Conservation (phyloP, 306 rosid genomes). For the Vachellia pachyceras region DNA sequence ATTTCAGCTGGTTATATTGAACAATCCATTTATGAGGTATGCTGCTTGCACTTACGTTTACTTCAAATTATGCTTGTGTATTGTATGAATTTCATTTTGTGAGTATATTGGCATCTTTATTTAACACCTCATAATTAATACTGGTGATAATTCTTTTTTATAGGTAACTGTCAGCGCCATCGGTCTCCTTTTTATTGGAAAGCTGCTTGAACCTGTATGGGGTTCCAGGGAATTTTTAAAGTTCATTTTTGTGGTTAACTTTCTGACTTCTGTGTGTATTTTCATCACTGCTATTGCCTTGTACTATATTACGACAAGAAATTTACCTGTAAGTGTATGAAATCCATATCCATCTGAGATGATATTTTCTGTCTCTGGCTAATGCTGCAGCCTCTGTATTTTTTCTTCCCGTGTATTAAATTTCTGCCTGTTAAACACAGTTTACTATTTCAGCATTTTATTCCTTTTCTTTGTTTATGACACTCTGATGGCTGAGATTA, state of each 20-base stretch:
- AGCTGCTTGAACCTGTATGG: slow-evolving; percentile 96
- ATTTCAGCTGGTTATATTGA: slow-evolving; percentile 83
- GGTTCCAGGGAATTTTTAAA: slow-evolving; percentile 90
- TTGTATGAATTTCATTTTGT: slow-evolving; percentile 13
- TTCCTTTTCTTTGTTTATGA: neutral
- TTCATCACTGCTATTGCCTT: slow-evolving; percentile 87
- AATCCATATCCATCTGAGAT: slow-evolving; percentile 29
- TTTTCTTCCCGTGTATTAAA: slow-evolving; percentile 27
- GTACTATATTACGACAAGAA: slow-evolving; percentile 80
- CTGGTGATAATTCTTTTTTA: slow-evolving; percentile 29
- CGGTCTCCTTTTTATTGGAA: slow-evolving; percentile 85
- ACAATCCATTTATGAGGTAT: slow-evolving; percentile 83
- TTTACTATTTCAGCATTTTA: neutral
- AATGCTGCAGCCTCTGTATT: slow-evolving; percentile 5
- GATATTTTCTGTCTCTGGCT: slow-evolving; percentile 25
- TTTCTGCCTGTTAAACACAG: neutral
- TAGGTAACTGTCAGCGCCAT: slow-evolving; percentile 69
- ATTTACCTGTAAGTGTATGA: slow-evolving; percentile 75
- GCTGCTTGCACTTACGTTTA: slow-evolving; percentile 50
- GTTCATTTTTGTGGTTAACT: slow-evolving; percentile 86
- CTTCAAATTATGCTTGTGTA: slow-evolving; percentile 3
- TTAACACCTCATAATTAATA: neutral
- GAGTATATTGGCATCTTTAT: neutral
- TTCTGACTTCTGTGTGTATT: slow-evolving; percentile 73
- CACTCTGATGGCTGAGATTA: neutral